Evolutionary conservation across 345 rosid genomes (phyloP), one percentile per base, ranked within the genome.

Genomic region (Viola odorata): DNA sequence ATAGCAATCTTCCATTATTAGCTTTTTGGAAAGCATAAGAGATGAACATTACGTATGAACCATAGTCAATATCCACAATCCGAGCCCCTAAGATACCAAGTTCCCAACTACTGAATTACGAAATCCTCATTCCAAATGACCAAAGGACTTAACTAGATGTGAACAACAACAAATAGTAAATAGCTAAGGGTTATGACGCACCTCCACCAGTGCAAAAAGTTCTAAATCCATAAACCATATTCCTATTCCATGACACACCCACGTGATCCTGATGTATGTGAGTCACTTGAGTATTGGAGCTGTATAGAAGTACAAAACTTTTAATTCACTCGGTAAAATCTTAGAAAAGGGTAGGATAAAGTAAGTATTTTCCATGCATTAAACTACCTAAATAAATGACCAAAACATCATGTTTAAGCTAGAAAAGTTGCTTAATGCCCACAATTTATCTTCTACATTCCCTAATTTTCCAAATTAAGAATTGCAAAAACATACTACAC

Each of bases 121-220:
- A 2, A 23, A 23, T 23, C 32, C 32, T 23, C 1, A 23, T 23
- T 23, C 32, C 32, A 23, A 23, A 23, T 23, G 23, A 50, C 14
- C 11, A 50, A 7, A 50, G 10, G 32, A 14, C 4, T 0, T 23
- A 2, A 23, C 32, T 23, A 23, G 2, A 23, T 23, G 2, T 23
- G 32, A 23, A 23, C 2, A 23, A 23, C 32, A 23, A 23, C 32
- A 23, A 23, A 23, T 23, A 23, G 32, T 0, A 23, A 23, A 23
- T 23, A 23, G 2, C 32, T 23, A 23, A 23, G 60, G 65, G 50
- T 13, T 49, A 66, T 61, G 37, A 57, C 69, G 60, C 81, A 92
- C 97, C 97, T 78, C 76, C 59, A 1, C 68, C 58, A 66, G 84
- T 77, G 79, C 88, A 89, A 75, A 74, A 86, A n/a, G 85, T 75